These are phyloP conservation scores for Furcasterigmium sp. DNA, from an alignment of 2,329 filamentous ascomycete genomes.

Conservation along the genomic window DNA sequence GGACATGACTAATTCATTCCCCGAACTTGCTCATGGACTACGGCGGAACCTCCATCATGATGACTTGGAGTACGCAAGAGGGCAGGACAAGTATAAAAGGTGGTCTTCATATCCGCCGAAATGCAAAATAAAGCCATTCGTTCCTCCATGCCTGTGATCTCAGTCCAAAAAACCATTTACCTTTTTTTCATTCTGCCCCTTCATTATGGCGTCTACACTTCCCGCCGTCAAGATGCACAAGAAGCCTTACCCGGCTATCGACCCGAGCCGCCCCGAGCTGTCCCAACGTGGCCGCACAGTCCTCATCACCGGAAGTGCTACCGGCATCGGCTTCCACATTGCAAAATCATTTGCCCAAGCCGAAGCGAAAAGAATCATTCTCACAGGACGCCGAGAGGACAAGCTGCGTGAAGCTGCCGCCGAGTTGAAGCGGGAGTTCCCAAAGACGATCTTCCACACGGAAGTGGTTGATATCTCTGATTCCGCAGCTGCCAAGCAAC, in stretches of 20 bases:
- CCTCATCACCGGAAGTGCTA: slow-evolving; percentile 62
- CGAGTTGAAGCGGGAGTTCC: slow-evolving; percentile 10
- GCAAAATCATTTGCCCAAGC: slow-evolving; percentile 49
- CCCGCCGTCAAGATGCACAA: too few relatives aligned
- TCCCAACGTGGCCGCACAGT: slow-evolving; percentile 43
- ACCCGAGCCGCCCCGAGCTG: slow-evolving; percentile 26
- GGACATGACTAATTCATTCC: too few relatives aligned
- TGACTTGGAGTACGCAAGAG: too few relatives aligned
- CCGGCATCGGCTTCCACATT: slow-evolving; percentile 60
- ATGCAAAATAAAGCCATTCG: too few relatives aligned
- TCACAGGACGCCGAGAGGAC: slow-evolving; percentile 29
- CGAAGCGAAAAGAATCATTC: slow-evolving; percentile 26
- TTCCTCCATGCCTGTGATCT: too few relatives aligned
- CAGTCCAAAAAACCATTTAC: too few relatives aligned
- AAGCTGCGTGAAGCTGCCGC: slow-evolving; percentile 22
- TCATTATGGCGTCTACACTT: too few relatives aligned
- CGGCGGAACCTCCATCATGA: too few relatives aligned
- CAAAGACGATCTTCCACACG: background rate
- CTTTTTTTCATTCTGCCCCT: too few relatives aligned
- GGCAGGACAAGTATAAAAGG: too few relatives aligned
- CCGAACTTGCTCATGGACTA: too few relatives aligned
- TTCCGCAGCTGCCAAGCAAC: background rate
- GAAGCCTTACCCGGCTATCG: slow-evolving; percentile 29
- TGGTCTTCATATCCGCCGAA: too few relatives aligned
- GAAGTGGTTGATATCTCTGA: background rate